These are phyloP conservation scores for Hypoxylon sp. DNA, from an alignment of 2,329 filamentous ascomycete genomes.

Conservation along the genomic window DNA sequence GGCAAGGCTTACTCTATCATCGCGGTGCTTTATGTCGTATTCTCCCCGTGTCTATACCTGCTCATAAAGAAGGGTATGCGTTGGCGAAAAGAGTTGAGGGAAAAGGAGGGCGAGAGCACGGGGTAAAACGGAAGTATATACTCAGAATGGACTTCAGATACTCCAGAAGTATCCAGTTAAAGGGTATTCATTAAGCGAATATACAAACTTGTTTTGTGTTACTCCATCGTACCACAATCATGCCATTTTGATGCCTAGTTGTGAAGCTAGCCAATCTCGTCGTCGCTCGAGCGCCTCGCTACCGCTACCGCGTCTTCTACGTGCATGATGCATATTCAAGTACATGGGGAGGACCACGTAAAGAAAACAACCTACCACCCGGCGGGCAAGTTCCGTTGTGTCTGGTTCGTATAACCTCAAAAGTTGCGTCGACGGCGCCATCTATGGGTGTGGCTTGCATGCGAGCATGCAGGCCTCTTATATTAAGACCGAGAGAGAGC, in stretches of 20 bases:
- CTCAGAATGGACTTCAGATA: not conserved
- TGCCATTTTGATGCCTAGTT: conserved; percentile 16
- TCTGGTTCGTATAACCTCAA: conserved; percentile 8
- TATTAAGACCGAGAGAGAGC: not conserved
- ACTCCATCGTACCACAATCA: conserved; percentile 32
- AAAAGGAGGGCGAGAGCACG: conserved; percentile 52
- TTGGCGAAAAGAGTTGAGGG: conserved; percentile 65
- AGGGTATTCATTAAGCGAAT: conserved; percentile 22
- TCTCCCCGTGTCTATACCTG: conserved; percentile 64
- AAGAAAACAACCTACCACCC: conserved; percentile 6
- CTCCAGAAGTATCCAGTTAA: conserved; percentile 12
- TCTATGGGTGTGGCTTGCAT: conserved; percentile 1
- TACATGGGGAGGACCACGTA: conserved; percentile 12
- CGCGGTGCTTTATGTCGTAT: conserved; percentile 63
- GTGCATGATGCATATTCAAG: conserved; percentile 25
- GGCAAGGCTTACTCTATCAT: conserved; percentile 74
- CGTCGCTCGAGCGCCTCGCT: conserved; percentile 15
- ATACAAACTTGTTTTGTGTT: conserved; percentile 12
- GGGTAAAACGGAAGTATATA: conserved; percentile 21
- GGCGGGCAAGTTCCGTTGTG: not conserved
- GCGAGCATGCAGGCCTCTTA: not conserved
- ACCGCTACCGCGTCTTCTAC: conserved; percentile 8
- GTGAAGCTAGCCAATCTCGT: conserved; percentile 18
- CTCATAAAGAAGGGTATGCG: conserved; percentile 62
- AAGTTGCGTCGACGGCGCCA: conserved; percentile 12